Base-by-base conservation (phyloP, 306 rosid species). In the Rosa rugosa region DNA sequence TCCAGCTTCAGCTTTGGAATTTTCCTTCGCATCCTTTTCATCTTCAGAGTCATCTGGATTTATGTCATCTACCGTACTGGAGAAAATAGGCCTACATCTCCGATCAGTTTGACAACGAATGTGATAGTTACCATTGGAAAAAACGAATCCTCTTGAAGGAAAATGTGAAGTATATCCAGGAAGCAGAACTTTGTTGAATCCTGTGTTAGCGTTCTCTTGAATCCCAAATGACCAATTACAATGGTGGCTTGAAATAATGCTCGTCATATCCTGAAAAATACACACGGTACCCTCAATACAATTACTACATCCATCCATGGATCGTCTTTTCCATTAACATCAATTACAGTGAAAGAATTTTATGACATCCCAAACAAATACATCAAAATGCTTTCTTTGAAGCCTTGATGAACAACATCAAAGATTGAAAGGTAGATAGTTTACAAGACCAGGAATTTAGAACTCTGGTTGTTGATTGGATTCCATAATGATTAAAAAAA, bases 31-130 rank as follows among this genome's bases (percentile, higher is more conserved):
- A 60, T 85, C 81, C 72, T 9, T 69, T 46, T 56, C 84, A 83
- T 86, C 79, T 75, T 85, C 93, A 4, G 94, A 78, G 77, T 94
- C 93, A 83, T 89, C 89, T 13, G 97, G 89, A 84, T 89, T 86
- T 78, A 73, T 44, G 64, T 56, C 80, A 70, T 81, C 83, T 49
- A 3, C 78, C 71, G 84, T 63, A 79, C 83, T 83, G 14, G 93
- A 75, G 67, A 83, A 75, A 56, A 88, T 17, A 16, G 89, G 99
- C 77, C 88, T 72, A 20, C 73, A 75, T 72, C 75, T 87, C 80
- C 89, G 81, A 76, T 75, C 83, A 67, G 76, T 76, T 68, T 67
- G 87, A 56, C 71, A 75, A 75, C 67, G 83, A 74, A 83, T 77
- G 73, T 60, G 77, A 59, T n/a, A 83, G 74, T 91, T 85, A 64